Base-by-base conservation (phyloP, 805 yeast genomes). In the Yamadazyma laniorum region DNA sequence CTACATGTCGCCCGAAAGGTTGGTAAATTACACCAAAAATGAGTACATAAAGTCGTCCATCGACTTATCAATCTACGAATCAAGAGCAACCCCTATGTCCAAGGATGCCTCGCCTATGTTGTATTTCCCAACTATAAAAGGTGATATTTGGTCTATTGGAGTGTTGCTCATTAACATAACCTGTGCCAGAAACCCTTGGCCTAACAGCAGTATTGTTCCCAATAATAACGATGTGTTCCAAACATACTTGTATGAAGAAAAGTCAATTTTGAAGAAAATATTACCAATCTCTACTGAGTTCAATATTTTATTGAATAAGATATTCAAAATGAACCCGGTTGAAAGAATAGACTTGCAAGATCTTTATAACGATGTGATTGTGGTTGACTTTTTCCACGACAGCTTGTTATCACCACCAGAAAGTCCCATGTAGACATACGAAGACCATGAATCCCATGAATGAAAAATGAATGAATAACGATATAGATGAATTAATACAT, bases 1-100 rank as follows among this genome's bases (percentile, higher is more conserved):
- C 60, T 89, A 89, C 63, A 89, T 90, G 96, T 85, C 96, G 0
- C 96, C 96, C 6, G 96, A 89, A 58, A 65, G 93, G 55, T 58
- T 79, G n/a, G 62, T 67, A 15, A 73, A 75, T 47, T 71, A 65
- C 32, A 53, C 59, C 43, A 61, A 64, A 36, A 55, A 60, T 44
- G 47, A 45, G 23, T 39, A 51, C 14, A 58, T 61, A 32, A 44
- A 51, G 29, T 44, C 56, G 16, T 36, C 54, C n/a, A 43, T 64
- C n/a, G 59, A 65, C 43, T 52, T 64, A 53, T 48, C 39, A 43
- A 65, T 52, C 41, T 61, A 51, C 44, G 44, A 42, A 32, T 48
- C 47, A 17, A 47, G 45, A 18, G 25, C 15, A 6, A 15, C 23
- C 18, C 43, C 49, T 12, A 12, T 13, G 7, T 15, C 9, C 6